Percentiles rank a stretch among this genome's conserved stretches.
These are phyloP conservation scores for Phaeotremella skinneri DNA, from an alignment of 768 basidiomycete species.

Conservation along the genomic window DNA sequence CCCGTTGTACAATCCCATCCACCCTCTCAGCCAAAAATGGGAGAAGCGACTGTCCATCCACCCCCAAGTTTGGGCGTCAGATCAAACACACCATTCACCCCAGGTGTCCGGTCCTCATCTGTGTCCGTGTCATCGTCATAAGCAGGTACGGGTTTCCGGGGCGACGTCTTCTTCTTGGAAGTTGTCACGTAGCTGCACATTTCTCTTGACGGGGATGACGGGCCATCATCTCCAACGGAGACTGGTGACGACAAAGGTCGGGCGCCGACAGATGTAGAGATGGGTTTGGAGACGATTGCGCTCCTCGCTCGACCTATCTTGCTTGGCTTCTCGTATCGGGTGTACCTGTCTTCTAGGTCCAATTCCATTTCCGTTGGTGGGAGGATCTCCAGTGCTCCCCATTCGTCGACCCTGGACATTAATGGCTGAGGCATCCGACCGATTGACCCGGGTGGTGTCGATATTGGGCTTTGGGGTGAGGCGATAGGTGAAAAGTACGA, in stretches of 20 bases:
- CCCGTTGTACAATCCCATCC: not conserved
- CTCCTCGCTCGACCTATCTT: not conserved
- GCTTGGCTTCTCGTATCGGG: not conserved
- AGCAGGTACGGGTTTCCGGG: not conserved
- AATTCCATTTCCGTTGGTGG: not conserved
- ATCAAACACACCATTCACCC: not conserved
- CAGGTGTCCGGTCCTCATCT: too few species aligned
- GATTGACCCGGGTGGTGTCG: not conserved
- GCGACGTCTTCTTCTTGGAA: not conserved
- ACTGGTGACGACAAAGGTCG: too few species aligned
- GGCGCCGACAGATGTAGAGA: too few species aligned
- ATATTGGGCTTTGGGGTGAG: not conserved
- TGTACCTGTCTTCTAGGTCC: not conserved
- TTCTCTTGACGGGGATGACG: not conserved
- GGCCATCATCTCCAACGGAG: too few species aligned
- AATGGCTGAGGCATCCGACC: slow-evolving; percentile 9
- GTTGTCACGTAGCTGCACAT: not conserved
- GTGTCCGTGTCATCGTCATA: not conserved
- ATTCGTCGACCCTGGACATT: slow-evolving; percentile 10
- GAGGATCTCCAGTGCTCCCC: slow-evolving; percentile 22
- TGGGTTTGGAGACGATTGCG: too few species aligned
- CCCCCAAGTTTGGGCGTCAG: not conserved
- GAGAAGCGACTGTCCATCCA: not conserved
- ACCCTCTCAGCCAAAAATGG: not conserved
- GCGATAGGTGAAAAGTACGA: not conserved